These are phyloP conservation scores for Trichoderma asperelloides DNA, from an alignment of 495 filamentous ascomycete genomes.

Conservation along the genomic window DNA sequence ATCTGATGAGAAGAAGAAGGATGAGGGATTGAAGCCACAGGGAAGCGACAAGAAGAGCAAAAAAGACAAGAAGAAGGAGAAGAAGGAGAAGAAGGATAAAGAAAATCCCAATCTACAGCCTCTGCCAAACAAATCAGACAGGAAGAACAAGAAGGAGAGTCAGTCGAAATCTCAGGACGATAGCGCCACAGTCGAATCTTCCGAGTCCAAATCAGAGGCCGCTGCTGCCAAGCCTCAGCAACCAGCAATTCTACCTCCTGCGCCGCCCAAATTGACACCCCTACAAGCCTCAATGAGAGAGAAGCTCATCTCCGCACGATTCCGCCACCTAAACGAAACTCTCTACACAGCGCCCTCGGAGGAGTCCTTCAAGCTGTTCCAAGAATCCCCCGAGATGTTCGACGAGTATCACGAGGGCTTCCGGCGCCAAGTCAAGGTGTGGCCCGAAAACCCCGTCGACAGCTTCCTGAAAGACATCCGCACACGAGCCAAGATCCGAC, in stretches of 20 bases:
- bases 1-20: conserved; percentile 9
- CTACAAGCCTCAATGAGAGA: conserved; percentile 87
- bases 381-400: conserved; percentile 78
- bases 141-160: conserved; percentile 3
- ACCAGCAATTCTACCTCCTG: conserved; percentile 15
- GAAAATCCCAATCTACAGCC: no score
- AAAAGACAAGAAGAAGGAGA: conserved; percentile 19
- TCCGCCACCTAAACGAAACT: conserved; percentile 93
- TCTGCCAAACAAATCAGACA: neutral
- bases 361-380: conserved; percentile 70
- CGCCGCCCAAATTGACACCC: conserved; percentile 62
- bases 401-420: conserved; percentile 91
- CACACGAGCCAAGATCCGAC: conserved; percentile 35
- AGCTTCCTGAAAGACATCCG: conserved; percentile 63
- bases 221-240: neutral
- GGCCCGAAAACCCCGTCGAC: conserved; percentile 93
- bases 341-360: conserved; percentile 85
- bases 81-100: conserved; percentile 1
- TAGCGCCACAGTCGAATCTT: neutral
- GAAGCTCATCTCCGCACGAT: conserved; percentile 87
- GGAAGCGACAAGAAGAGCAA: conserved; percentile 25
- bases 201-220: conserved; percentile 4
- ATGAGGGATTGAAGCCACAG: conserved; percentile 13
- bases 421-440: conserved; percentile 83
- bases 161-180: conserved; percentile 5